Conservation (phyloP, 129 eudicot species). For the Apium graveolens region DNA sequence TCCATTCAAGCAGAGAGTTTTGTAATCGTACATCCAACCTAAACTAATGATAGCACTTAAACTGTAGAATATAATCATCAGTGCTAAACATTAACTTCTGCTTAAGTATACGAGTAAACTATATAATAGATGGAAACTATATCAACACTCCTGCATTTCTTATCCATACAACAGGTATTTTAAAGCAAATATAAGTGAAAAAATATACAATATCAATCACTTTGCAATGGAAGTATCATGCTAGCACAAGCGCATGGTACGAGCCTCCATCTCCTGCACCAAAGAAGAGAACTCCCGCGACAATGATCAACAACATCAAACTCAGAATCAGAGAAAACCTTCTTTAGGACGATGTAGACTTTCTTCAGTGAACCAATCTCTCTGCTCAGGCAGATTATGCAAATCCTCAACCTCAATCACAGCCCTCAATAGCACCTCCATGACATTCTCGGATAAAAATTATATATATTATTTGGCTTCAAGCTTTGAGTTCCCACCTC, state of each 20-base stretch:
- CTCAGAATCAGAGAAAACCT: constrained; percentile 7
- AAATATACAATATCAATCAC: not conserved
- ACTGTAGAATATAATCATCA: not conserved
- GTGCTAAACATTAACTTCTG: not conserved
- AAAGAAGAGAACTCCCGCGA: constrained; percentile 7
- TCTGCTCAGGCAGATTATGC: constrained; percentile 19
- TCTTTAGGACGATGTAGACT: constrained; percentile 4
- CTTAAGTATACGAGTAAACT: not conserved
- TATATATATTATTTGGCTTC: constrained; percentile 13
- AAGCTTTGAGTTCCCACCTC: constrained; percentile 21
- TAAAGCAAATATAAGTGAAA: not conserved
- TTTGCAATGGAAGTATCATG: constrained; percentile 10
- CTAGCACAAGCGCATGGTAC: constrained; percentile 18
- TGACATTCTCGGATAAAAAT: constrained; percentile 18
- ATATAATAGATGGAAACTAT: not conserved
- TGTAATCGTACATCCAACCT: not conserved
- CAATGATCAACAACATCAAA: constrained; percentile 18
- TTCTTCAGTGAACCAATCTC: constrained; percentile 18
- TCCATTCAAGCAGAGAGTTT: not conserved
- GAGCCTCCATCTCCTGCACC: constrained; percentile 1
- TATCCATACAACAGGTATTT: not conserved
- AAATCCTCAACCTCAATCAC: constrained; percentile 32
- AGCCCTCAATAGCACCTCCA: constrained; percentile 20
- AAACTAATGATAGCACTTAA: not conserved
- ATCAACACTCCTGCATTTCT: not conserved